A percentile compares a stretch with the other conserved stretches of the same genome.
These are phyloP conservation scores for Termitomyces bulborhizus DNA, from an alignment of 768 basidiomycete genomes.

Conservation along the genomic window DNA sequence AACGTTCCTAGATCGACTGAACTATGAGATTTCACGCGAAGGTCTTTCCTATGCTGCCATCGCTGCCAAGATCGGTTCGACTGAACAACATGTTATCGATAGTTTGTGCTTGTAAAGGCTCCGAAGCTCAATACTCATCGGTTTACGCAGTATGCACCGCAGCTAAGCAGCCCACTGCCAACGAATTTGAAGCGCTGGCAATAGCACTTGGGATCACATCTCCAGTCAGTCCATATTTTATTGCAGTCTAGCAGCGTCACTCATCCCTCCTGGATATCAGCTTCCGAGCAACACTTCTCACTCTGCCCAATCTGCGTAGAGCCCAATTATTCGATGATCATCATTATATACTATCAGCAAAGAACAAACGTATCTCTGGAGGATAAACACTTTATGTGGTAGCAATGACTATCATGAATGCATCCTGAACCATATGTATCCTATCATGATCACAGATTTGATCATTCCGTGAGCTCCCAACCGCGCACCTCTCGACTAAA, in stretches of 20 bases:
- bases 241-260: background rate
- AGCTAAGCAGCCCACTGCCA: conserved; percentile 29
- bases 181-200: conserved; percentile 47
- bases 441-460: no score
- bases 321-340: no score
- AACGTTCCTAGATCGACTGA: background rate
- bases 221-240: conserved; percentile 18
- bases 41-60: conserved; percentile 44
- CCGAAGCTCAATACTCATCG: background rate
- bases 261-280: background rate
- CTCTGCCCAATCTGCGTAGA: conserved; percentile 4
- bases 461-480: no score
- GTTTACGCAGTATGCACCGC: conserved; percentile 41
- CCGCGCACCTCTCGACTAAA: no score
- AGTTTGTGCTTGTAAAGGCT: conserved; percentile 32
- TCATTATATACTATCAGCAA: no score
- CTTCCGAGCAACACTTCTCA: conserved; percentile 5
- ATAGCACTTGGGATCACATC: conserved; percentile 31
- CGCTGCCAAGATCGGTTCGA: conserved; percentile 35
- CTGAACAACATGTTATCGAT: conserved; percentile 43
- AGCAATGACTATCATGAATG: no score
- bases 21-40: conserved; percentile 14
- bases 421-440: no score
- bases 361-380: no score
- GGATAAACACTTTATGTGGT: no score